These are phyloP conservation scores for Clohesyomyces aquaticus DNA, from an alignment of 495 filamentous ascomycete genomes.

Conservation along the genomic window DNA sequence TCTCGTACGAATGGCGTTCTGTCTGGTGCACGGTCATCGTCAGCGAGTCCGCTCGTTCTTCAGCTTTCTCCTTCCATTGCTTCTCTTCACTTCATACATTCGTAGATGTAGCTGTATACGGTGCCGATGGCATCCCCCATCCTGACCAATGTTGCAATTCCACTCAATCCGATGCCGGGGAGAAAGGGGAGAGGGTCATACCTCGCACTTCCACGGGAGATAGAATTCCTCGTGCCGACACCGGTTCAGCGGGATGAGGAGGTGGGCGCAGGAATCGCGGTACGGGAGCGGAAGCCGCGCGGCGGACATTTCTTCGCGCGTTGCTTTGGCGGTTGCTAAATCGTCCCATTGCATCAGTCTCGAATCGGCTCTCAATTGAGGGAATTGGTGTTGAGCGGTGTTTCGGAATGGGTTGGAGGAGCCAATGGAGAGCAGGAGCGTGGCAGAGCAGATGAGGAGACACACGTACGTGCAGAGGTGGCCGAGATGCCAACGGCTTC, in stretches of 20 bases:
- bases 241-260: constrained; percentile 91
- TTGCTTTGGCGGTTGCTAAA: constrained; percentile 57
- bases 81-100: too few species aligned
- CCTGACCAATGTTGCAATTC: too few species aligned
- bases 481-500: constrained; percentile 47
- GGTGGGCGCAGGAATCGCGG: constrained; percentile 90
- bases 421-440: constrained; percentile 34
- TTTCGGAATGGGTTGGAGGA: not conserved
- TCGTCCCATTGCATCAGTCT: too few species aligned
- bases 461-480: constrained; percentile 22
- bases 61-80: not conserved
- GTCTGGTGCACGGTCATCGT: constrained; percentile 65
- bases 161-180: too few species aligned
- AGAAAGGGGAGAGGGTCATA: too few species aligned
- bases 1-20: constrained; percentile 97
- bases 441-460: too few species aligned
- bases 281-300: constrained; percentile 87
- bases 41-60: constrained; percentile 11
- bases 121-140: too few species aligned
- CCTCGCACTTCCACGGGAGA: constrained; percentile 96
- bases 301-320: constrained; percentile 88
- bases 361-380: too few species aligned
- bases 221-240: constrained; percentile 93
- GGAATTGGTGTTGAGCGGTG: too few species aligned
- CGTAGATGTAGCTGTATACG: too few species aligned